Conservation (phyloP, 352 stramenopile species). For the Phytophthora ohioensis region DNA sequence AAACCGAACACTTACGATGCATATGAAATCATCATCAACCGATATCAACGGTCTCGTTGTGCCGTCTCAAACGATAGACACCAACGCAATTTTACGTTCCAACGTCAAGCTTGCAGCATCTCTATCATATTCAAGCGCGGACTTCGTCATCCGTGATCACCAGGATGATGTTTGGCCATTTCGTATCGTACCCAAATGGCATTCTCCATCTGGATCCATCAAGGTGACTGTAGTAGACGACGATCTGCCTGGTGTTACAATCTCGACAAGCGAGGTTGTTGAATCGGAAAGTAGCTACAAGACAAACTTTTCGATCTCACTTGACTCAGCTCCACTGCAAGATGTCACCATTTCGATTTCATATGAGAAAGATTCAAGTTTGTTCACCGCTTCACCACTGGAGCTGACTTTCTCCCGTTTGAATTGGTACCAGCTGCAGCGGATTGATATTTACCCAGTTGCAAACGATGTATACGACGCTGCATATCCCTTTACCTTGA, state of each 20-base stretch:
- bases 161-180: conserved; percentile 48
- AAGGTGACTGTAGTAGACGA: conserved; percentile 61
- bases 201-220: conserved; percentile 47
- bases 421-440: conserved; percentile 68
- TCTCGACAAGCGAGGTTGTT: conserved; percentile 50
- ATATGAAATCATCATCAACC: conserved; percentile 34
- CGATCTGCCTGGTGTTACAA: conserved; percentile 67
- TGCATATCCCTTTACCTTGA: conserved; percentile 55
- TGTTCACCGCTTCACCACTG: conserved; percentile 54
- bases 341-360: conserved; percentile 61
- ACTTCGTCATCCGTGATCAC: conserved; percentile 51
- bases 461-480: conserved; percentile 64
- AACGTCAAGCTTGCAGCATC: conserved; percentile 29
- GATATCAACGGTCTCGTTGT: conserved; percentile 40
- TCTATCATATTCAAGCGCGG: conserved; percentile 51
- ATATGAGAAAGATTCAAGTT: conserved; percentile 43
- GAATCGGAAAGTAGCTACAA: conserved; percentile 53
- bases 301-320: conserved; percentile 58
- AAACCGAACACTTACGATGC: conserved; percentile 58
- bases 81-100: conserved; percentile 27
- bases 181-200: conserved; percentile 42
- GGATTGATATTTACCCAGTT: conserved; percentile 50
- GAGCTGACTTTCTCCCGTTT: conserved; percentile 54
- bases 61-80: conserved; percentile 43
- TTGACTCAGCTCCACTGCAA: conserved; percentile 66